phyloP scores from a whole-genome alignment of 805 yeast genomes.

The Wickerhamomyces queroliae region DNA sequence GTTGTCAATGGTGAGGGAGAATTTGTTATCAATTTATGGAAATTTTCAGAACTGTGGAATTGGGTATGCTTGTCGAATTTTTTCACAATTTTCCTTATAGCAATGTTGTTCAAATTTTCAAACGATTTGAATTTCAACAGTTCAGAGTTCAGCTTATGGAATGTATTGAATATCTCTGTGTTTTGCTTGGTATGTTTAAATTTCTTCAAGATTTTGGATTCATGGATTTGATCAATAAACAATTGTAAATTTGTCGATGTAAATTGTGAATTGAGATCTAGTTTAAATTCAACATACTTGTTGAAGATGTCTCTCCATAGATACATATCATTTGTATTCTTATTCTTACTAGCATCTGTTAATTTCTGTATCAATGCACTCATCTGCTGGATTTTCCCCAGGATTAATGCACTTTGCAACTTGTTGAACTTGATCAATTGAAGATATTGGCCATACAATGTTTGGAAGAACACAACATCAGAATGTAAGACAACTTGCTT shows the following conservation, averaged over 20 bases:
- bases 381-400: slow-evolving; percentile 5
- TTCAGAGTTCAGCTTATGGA: slow-evolving; percentile 47
- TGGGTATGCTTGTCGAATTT: slow-evolving; percentile 73
- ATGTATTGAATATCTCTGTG: slow-evolving; percentile 41
- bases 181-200: slow-evolving; percentile 36
- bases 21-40: slow-evolving; percentile 38
- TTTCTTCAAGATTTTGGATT: slow-evolving; percentile 33
- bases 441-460: slow-evolving; percentile 10
- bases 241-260: slow-evolving; percentile 37
- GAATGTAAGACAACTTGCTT: slow-evolving; percentile 1
- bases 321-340: slow-evolving; percentile 48
- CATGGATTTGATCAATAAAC: slow-evolving; percentile 35
- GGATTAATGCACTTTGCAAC: slow-evolving; percentile 38
- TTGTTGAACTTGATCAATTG: slow-evolving; percentile 33
- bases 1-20: slow-evolving; percentile 18
- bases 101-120: slow-evolving; percentile 56
- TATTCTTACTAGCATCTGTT: slow-evolving; percentile 13
- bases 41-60: slow-evolving; percentile 38
- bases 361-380: slow-evolving; percentile 27
- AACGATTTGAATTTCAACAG: slow-evolving; percentile 53
- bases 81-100: slow-evolving; percentile 62
- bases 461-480: slow-evolving; percentile 14
- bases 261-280: slow-evolving; percentile 49
- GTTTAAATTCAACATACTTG: slow-evolving; percentile 58
- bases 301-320: slow-evolving; percentile 67